phyloP scores from a whole-genome alignment of 495 filamentous ascomycete species.

The Penicillium crystallinum region DNA sequence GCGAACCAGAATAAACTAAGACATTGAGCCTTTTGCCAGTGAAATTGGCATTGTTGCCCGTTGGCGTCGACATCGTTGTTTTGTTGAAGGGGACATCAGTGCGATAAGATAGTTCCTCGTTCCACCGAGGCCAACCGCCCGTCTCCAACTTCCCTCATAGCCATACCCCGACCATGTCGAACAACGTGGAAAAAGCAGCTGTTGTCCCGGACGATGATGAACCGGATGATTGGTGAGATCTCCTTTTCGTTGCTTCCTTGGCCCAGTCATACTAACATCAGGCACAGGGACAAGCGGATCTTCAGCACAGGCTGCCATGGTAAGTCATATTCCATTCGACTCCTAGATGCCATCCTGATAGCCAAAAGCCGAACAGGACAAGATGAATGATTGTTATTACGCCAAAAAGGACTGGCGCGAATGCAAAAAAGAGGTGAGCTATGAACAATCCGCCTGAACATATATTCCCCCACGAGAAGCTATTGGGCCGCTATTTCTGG shows the following conservation, averaged over 20 bases:
- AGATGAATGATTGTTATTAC: conserved; percentile 91
- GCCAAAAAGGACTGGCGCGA: conserved; percentile 94
- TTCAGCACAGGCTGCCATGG: conserved; percentile 93
- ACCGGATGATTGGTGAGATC: conserved; percentile 84
- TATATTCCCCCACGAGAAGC: neutral
- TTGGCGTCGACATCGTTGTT: conserved; percentile 28
- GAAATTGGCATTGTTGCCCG: conserved; percentile 42
- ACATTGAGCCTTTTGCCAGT: conserved; percentile 70
- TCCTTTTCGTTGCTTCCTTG: neutral
- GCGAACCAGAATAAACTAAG: conserved; percentile 75
- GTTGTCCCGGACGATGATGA: conserved; percentile 61
- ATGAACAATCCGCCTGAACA: neutral
- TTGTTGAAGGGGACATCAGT: conserved; percentile 9
- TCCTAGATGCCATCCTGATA: conserved; percentile 1
- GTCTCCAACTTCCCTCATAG: conserved; percentile 3
- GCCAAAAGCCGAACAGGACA: conserved; percentile 71
- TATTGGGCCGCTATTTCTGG: neutral
- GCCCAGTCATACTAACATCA: conserved; percentile 13
- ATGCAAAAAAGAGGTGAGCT: conserved; percentile 81
- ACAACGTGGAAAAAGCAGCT: conserved; percentile 31
- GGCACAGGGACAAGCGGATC: conserved; percentile 84
- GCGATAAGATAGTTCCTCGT: conserved; percentile 22
- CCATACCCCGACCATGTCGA: conserved; percentile 32
- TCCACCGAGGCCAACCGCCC: conserved; percentile 13
- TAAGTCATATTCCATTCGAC: conserved; percentile 34